Percentiles rank a stretch among this genome's conserved stretches.
phyloP scores from a whole-genome alignment of 2,329 filamentous ascomycete species.

The Cytospora leucostoma region DNA sequence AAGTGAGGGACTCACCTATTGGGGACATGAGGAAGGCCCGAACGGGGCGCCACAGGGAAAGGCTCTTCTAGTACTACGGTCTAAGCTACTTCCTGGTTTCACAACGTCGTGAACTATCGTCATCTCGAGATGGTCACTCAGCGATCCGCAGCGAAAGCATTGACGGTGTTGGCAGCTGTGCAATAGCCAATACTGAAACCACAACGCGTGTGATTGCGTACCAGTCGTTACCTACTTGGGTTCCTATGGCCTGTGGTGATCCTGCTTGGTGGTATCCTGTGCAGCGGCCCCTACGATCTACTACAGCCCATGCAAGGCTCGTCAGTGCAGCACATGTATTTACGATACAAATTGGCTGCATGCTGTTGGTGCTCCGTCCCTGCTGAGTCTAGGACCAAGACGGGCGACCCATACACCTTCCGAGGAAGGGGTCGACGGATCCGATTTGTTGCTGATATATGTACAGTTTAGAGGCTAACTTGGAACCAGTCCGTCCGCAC shows the following conservation, averaged over 20 bases:
- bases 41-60: not conserved
- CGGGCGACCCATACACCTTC: conserved; percentile 9
- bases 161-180: not conserved
- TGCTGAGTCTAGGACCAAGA: conserved; percentile 2
- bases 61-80: not conserved
- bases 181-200: not conserved
- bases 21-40: not conserved
- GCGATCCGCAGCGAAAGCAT: not conserved
- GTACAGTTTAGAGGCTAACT: conserved; percentile 13
- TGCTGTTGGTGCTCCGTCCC: not conserved
- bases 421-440: conserved; percentile 1
- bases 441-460: conserved; percentile 6
- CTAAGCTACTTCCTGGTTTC: not conserved
- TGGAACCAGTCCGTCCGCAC: conserved; percentile 15
- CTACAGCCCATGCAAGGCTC: conserved; percentile 14
- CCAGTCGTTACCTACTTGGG: not conserved
- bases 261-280: conserved; percentile 18
- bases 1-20: not conserved
- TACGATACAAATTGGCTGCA: not conserved
- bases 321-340: not conserved
- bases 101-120: not conserved
- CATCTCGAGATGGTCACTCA: not conserved
- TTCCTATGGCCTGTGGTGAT: not conserved
- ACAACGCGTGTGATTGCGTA: not conserved
- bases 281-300: not conserved